Conservation (phyloP, 2,329 filamentous ascomycete species). For the Exophiala oligosperma region DNA sequence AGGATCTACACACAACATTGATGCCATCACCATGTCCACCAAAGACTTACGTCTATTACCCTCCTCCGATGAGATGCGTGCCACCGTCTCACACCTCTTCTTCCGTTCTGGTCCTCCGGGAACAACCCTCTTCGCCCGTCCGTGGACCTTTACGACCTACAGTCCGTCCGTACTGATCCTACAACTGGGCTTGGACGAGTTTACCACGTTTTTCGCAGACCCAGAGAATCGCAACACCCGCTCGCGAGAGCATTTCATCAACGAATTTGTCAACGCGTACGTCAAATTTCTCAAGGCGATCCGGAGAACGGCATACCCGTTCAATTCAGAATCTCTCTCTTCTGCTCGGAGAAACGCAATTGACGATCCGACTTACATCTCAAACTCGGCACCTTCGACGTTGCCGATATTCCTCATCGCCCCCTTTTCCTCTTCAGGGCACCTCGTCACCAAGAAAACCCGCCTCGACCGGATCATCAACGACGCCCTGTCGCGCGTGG, state of each 20-base stretch:
- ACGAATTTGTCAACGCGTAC: conserved; percentile 28
- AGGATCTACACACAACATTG: conserved; percentile 1
- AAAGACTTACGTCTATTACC: conserved; percentile 7
- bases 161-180: conserved; percentile 37
- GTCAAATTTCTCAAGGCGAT: conserved; percentile 38
- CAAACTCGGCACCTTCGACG: conserved; percentile 28
- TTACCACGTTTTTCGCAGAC: conserved; percentile 8
- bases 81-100: conserved; percentile 17
- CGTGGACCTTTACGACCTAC: conserved; percentile 39
- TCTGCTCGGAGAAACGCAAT: too few relatives aligned
- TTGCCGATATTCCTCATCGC: conserved; percentile 41
- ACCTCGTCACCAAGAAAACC: conserved; percentile 34
- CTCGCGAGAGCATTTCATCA: conserved; percentile 10
- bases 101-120: conserved; percentile 31
- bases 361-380: conserved; percentile 22
- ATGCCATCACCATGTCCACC: conserved; percentile 1
- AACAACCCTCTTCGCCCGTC: conserved; percentile 33
- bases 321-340: conserved; percentile 14
- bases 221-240: conserved; percentile 5
- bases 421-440: conserved; percentile 36
- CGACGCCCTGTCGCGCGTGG: conserved; percentile 25
- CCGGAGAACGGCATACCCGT: conserved; percentile 31
- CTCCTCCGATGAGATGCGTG: not conserved
- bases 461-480: conserved; percentile 12
- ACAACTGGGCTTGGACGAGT: conserved; percentile 20